Evolutionary conservation across 306 rosid species (phyloP).

Genomic region (Medicago lupulina): DNA sequence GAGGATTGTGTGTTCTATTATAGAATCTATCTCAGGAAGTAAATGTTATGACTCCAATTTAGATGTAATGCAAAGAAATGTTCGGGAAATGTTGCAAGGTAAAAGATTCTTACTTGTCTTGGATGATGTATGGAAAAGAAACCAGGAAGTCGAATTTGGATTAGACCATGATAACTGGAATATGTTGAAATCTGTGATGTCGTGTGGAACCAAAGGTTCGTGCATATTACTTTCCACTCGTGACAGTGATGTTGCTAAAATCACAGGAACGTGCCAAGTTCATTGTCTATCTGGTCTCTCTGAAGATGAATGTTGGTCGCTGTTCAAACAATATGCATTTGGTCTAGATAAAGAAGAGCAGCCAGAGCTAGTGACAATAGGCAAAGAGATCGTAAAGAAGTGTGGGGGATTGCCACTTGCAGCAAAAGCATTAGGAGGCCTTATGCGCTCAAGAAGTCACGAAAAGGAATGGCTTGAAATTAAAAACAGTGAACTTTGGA

Average conservation of each 20-base stretch:
- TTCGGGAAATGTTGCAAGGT: background rate
- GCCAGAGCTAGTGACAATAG: background rate
- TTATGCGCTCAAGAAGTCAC: background rate
- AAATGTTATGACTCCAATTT: background rate
- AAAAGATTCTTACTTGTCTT: background rate
- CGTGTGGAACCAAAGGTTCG: background rate
- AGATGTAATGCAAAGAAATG: background rate
- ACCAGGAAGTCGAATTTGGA: background rate
- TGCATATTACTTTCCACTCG: constrained; percentile 5
- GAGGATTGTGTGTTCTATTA: background rate
- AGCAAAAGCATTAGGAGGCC: background rate
- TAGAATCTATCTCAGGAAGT: background rate
- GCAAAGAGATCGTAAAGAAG: constrained; percentile 9
- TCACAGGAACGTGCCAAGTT: background rate
- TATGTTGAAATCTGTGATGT: background rate
- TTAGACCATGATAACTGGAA: background rate
- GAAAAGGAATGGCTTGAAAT: constrained; percentile 25
- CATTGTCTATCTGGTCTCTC: background rate
- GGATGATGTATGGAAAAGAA: constrained; percentile 20
- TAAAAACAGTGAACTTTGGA: background rate
- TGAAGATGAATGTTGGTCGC: background rate
- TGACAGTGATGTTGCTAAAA: background rate
- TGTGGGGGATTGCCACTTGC: constrained; percentile 29
- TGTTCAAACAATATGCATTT: constrained; percentile 19
- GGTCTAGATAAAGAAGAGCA: background rate